These are phyloP conservation scores for Mycena sanguinolenta DNA, from an alignment of 768 basidiomycete genomes.

Conservation along the genomic window DNA sequence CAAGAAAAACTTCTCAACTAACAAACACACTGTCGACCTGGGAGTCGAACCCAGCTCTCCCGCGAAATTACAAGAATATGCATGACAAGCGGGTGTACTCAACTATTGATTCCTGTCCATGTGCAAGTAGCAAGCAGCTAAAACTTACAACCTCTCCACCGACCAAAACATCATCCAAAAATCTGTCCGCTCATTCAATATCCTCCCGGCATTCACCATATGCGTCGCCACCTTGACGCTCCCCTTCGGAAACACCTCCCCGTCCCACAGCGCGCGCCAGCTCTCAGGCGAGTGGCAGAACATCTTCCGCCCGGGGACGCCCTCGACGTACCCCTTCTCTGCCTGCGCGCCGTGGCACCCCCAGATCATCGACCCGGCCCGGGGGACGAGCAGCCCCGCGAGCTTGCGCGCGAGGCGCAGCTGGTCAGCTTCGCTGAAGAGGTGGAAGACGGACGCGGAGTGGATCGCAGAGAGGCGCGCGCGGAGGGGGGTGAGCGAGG, in stretches of 20 bases:
- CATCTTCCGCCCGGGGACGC: constrained; percentile 29
- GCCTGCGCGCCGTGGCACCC: constrained; percentile 55
- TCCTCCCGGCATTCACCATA: constrained; percentile 38
- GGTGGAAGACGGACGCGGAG: constrained; percentile 65
- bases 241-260: constrained; percentile 48
- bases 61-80: too few relatives aligned
- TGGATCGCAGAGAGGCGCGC: constrained; percentile 65
- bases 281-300: constrained; percentile 55
- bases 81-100: too few relatives aligned
- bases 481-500: constrained; percentile 58
- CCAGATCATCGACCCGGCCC: constrained; percentile 61
- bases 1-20: too few relatives aligned
- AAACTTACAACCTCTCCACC: constrained; percentile 28
- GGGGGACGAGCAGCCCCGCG: constrained; percentile 56
- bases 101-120: too few relatives aligned
- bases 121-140: too few relatives aligned
- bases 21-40: too few relatives aligned
- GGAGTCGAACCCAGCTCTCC: too few relatives aligned
- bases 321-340: constrained; percentile 45
- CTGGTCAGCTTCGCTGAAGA: constrained; percentile 59
- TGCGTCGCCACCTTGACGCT: constrained; percentile 46
- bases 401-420: constrained; percentile 55
- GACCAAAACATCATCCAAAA: constrained; percentile 36
- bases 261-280: constrained; percentile 54
- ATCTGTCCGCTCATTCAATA: constrained; percentile 32